Evolutionary conservation across 2,329 filamentous ascomycete genomes (phyloP).

Genomic region (Exophiala mesophila): DNA sequence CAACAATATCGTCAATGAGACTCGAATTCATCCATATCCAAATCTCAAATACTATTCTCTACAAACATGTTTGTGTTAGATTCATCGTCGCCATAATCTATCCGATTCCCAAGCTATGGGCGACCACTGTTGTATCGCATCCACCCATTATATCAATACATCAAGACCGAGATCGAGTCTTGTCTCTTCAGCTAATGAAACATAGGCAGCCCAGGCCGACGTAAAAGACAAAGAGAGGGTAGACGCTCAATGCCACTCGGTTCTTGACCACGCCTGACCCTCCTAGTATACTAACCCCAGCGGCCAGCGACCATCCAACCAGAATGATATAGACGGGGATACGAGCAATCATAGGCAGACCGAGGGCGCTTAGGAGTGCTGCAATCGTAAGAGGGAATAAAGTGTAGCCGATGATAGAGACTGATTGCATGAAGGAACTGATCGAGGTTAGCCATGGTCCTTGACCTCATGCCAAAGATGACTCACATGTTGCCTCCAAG

Average conservation of each 20-base stretch:
- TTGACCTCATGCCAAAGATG: conserved; percentile 1
- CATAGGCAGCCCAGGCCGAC: conserved; percentile 87
- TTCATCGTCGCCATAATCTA: too few species aligned
- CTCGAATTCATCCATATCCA: too few species aligned
- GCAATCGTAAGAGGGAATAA: conserved; percentile 95
- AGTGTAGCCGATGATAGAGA: conserved; percentile 98
- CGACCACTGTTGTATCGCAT: too few species aligned
- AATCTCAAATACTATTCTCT: too few species aligned
- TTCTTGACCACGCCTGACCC: conserved; percentile 95
- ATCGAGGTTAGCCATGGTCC: conserved; percentile 12
- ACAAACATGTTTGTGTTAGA: too few species aligned
- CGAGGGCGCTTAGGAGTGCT: conserved; percentile 77
- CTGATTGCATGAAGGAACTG: conserved; percentile 94
- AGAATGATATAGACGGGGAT: conserved; percentile 89
- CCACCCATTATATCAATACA: too few species aligned
- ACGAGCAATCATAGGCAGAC: conserved; percentile 71
- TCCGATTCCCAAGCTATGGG: too few species aligned
- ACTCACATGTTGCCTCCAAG: conserved; percentile 94
- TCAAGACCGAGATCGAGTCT: neutral
- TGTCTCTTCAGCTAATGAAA: conserved; percentile 75
- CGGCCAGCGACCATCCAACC: conserved; percentile 87
- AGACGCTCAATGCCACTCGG: conserved; percentile 87
- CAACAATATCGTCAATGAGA: too few species aligned
- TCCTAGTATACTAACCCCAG: conserved; percentile 90
- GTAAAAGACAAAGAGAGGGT: conserved; percentile 93